phyloP scores from a whole-genome alignment of 23 red algal species.

The Gracilariopsis chorda region DNA sequence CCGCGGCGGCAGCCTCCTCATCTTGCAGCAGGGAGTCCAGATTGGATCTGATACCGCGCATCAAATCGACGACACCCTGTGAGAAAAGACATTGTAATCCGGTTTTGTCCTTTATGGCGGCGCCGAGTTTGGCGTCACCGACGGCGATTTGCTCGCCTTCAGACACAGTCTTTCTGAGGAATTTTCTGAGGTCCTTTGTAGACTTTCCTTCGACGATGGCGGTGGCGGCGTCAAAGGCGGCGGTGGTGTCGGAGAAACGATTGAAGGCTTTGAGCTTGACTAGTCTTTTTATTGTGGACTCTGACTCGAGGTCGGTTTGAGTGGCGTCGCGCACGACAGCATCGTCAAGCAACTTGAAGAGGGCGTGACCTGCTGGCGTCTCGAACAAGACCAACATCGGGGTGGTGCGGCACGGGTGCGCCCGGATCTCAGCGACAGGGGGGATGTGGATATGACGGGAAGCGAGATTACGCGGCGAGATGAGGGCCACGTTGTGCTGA shows the following conservation, averaged over 20 bases:
- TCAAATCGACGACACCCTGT: slow-evolving; percentile 47
- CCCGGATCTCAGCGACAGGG: too few species aligned
- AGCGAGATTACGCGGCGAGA: too few species aligned
- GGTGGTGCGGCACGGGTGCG: too few species aligned
- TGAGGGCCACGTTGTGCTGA: too few species aligned
- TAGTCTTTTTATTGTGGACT: slow-evolving; percentile 30
- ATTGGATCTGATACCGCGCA: slow-evolving; percentile 78
- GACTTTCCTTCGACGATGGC: slow-evolving; percentile 92
- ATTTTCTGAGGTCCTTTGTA: slow-evolving; percentile 90
- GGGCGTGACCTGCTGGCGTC: slow-evolving; percentile 94
- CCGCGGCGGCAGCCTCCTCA: slow-evolving; percentile 30
- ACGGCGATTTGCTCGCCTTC: slow-evolving; percentile 75
- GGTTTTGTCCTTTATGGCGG: slow-evolving; percentile 86
- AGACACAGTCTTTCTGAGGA: slow-evolving; percentile 72
- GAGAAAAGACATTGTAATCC: slow-evolving; percentile 86
- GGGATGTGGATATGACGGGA: too few species aligned
- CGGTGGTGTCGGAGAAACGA: slow-evolving; percentile 82
- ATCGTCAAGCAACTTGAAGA: slow-evolving; percentile 87
- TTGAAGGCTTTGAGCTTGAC: slow-evolving; percentile 92
- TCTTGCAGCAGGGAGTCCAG: slow-evolving; percentile 62
- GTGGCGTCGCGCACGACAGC: slow-evolving; percentile 33
- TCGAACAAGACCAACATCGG: slow-evolving; percentile 97
- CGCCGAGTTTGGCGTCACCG: slow-evolving; percentile 90
- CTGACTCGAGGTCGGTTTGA: slow-evolving; percentile 53
- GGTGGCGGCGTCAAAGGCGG: slow-evolving; percentile 77